A percentile compares a stretch with the other conserved stretches of the same genome.
Conservation (phyloP, 176 grass and related monocot genomes). For the Oryza meyeriana region DNA sequence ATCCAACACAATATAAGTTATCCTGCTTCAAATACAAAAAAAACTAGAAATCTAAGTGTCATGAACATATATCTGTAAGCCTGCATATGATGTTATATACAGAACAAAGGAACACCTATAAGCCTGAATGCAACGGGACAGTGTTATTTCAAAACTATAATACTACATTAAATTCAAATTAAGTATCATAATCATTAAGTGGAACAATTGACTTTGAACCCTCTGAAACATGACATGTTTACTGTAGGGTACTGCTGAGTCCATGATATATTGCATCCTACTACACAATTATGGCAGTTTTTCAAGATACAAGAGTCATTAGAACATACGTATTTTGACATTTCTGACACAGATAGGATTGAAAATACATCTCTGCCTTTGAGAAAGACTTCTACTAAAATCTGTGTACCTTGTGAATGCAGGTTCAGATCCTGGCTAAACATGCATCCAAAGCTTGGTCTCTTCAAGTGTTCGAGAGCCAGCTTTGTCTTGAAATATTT, state of each 20-base stretch:
- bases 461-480: background rate
- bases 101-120: background rate
- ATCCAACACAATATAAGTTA: constrained; percentile 76
- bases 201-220: background rate
- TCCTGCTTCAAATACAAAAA: constrained; percentile 37
- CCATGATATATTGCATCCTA: background rate
- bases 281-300: background rate
- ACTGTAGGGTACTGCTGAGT: background rate
- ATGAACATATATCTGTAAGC: background rate
- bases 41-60: background rate
- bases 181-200: background rate
- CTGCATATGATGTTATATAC: background rate
- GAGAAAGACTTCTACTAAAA: too few species aligned
- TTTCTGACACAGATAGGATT: background rate
- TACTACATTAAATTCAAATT: background rate
- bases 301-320: background rate
- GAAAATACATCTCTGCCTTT: background rate
- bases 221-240: background rate
- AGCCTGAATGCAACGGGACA: background rate
- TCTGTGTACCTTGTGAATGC: background rate
- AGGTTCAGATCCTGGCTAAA: background rate
- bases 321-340: background rate
- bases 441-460: background rate
- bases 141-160: background rate
- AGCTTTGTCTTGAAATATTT: background rate